Evolutionary conservation across 352 stramenopile genomes (phyloP).

Genomic region (Lagenidium giganteum): DNA sequence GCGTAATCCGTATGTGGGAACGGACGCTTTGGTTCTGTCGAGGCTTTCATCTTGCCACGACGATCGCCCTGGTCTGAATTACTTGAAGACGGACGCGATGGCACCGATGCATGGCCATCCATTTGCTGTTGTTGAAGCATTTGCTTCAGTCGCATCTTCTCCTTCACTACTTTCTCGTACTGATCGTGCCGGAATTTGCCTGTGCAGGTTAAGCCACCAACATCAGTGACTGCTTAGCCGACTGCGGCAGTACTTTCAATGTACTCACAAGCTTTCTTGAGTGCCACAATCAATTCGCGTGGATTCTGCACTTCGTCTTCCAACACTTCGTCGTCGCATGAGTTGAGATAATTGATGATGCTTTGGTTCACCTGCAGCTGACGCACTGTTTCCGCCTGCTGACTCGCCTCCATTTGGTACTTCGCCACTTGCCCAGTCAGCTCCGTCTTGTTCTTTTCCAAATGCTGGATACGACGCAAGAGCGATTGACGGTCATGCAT

Average conservation of each 20-base stretch:
- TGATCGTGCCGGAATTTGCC: conserved; percentile 72
- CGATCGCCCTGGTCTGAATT: too few species aligned
- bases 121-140: conserved; percentile 27
- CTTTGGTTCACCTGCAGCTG: conserved; percentile 61
- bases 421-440: conserved; percentile 66
- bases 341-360: conserved; percentile 68
- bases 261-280: conserved; percentile 74
- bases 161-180: conserved; percentile 79
- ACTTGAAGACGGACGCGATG: too few species aligned
- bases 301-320: conserved; percentile 80
- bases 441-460: conserved; percentile 49
- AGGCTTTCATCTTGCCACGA: conserved; percentile 14
- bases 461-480: conserved; percentile 32
- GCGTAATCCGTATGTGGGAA: conserved; percentile 16
- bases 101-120: too few species aligned
- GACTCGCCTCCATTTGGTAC: conserved; percentile 71
- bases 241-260: neutral
- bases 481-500: conserved; percentile 57
- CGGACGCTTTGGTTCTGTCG: conserved; percentile 22
- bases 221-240: too few species aligned
- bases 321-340: conserved; percentile 55
- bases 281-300: conserved; percentile 59
- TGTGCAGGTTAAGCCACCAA: too few species aligned
- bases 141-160: conserved; percentile 66
- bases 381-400: conserved; percentile 43